Conservation (phyloP, 2,329 filamentous ascomycete genomes). For the Fusarium sp. region DNA sequence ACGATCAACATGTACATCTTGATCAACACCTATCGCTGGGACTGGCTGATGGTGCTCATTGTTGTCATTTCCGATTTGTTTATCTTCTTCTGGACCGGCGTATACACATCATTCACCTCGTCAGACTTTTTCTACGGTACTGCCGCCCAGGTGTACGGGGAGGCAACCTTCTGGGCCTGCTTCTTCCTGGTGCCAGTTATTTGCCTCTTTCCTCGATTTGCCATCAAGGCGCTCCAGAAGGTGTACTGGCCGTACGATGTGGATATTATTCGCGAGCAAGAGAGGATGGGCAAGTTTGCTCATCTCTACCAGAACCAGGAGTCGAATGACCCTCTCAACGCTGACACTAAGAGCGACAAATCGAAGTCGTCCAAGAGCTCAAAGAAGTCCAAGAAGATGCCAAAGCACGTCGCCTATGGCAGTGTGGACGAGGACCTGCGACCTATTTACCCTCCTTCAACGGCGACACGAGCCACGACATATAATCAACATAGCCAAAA, state of each 20-base stretch:
- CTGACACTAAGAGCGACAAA: conserved; percentile 49
- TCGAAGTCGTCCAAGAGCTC: conserved; percentile 70
- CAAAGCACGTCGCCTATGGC: conserved; percentile 67
- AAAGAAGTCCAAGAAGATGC: conserved; percentile 55
- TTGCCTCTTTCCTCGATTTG: conserved; percentile 88
- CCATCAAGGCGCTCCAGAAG: conserved; percentile 89
- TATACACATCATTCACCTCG: conserved; percentile 71
- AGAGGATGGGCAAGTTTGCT: conserved; percentile 83
- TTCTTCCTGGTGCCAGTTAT: conserved; percentile 82
- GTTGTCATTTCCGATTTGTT: conserved; percentile 84
- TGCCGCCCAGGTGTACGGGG: conserved; percentile 80
- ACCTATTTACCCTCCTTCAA: conserved; percentile 92
- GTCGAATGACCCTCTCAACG: conserved; percentile 52
- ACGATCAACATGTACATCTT: conserved; percentile 95
- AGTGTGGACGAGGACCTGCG: conserved; percentile 87
- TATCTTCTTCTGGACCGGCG: conserved; percentile 95
- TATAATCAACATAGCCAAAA: conserved; percentile 88
- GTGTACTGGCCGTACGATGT: conserved; percentile 93
- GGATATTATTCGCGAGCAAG: conserved; percentile 95
- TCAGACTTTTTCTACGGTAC: conserved; percentile 76
- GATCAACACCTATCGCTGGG: conserved; percentile 97
- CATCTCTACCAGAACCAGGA: conserved; percentile 64
- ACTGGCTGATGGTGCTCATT: conserved; percentile 92
- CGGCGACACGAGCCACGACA: conserved; percentile 77
- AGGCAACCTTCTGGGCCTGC: conserved; percentile 88